Percentiles rank a stretch among this genome's conserved stretches.
phyloP scores from a whole-genome alignment of 2,329 filamentous ascomycete genomes.

The Pseudopithomyces maydicus region DNA sequence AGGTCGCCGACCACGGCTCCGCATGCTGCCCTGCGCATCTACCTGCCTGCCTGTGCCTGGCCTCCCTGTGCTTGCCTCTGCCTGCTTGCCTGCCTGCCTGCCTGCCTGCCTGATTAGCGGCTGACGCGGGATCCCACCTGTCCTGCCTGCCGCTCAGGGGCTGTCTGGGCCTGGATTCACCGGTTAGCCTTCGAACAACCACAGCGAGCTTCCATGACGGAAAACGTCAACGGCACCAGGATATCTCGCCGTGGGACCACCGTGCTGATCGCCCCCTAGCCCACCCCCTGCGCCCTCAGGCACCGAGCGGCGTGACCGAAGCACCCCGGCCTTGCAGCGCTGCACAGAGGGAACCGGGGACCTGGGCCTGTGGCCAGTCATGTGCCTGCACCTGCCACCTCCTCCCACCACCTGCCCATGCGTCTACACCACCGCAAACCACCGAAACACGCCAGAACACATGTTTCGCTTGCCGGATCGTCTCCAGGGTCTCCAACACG shows the following conservation, averaged over 20 bases:
- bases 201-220: background rate
- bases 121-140: constrained; percentile 5
- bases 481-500: background rate
- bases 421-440: background rate
- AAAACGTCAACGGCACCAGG: background rate
- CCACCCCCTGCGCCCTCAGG: constrained; percentile 27
- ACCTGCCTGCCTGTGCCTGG: too few relatives aligned
- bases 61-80: too few relatives aligned
- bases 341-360: constrained; percentile 24
- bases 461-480: background rate
- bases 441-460: background rate
- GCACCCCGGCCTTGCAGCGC: constrained; percentile 20
- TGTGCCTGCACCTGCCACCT: constrained; percentile 21
- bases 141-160: background rate
- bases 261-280: constrained; percentile 24
- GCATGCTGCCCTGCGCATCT: too few relatives aligned
- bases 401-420: too few relatives aligned
- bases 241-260: constrained; percentile 2
- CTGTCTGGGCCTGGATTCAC: constrained; percentile 2
- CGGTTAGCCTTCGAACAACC: background rate
- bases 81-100: too few relatives aligned
- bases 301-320: constrained; percentile 33
- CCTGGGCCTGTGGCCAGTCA: constrained; percentile 26
- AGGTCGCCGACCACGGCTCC: too few relatives aligned
- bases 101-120: background rate